Conservation (phyloP, 2,329 filamentous ascomycete genomes). For the Paraphoma sp. region DNA sequence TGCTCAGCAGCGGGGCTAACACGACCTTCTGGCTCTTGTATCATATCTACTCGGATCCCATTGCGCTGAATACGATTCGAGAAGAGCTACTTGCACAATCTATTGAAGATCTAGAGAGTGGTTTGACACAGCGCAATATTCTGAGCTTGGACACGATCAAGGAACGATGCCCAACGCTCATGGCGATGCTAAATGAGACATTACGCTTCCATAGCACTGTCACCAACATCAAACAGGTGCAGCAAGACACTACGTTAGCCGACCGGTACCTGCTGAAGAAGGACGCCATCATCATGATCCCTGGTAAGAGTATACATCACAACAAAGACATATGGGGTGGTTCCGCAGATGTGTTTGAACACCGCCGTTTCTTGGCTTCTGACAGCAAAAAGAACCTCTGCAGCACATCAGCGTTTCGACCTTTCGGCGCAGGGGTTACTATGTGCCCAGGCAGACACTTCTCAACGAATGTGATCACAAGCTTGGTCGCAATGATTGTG, state of each 20-base stretch:
- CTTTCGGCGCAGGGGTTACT: conserved; percentile 43
- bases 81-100: conserved; percentile 29
- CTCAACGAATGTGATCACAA: conserved; percentile 43
- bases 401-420: conserved; percentile 38
- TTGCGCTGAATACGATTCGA: conserved; percentile 38
- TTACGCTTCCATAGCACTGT: conserved; percentile 50
- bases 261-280: conserved; percentile 47
- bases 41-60: conserved; percentile 44
- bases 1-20: conserved; percentile 51
- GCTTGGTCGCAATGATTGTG: conserved; percentile 41
- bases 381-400: conserved; percentile 16
- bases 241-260: conserved; percentile 43
- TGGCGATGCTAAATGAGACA: conserved; percentile 52
- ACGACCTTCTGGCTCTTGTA: conserved; percentile 52
- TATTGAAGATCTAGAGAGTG: not conserved
- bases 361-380: conserved; percentile 36
- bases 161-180: conserved; percentile 47
- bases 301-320: conserved; percentile 40
- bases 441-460: conserved; percentile 50
- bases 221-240: conserved; percentile 46
- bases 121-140: conserved; percentile 6
- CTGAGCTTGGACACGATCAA: conserved; percentile 46
- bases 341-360: conserved; percentile 39
- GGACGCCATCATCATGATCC: conserved; percentile 45
- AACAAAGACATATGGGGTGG: conserved; percentile 43